These are phyloP conservation scores for Huntiella moniliformis DNA, from an alignment of 2,329 filamentous ascomycete genomes.

Conservation along the genomic window DNA sequence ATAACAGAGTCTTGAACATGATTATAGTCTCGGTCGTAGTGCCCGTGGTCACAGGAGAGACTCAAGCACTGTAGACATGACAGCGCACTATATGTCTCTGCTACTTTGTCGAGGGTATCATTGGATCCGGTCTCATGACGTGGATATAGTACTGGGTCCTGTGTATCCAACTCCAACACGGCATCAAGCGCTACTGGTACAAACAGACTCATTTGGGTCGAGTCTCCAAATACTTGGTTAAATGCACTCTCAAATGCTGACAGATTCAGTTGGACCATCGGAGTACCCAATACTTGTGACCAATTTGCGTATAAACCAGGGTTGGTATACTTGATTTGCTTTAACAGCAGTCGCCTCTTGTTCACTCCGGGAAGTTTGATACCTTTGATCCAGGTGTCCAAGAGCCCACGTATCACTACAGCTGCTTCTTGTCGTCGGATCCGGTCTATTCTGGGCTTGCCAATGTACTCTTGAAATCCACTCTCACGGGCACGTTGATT, in stretches of 20 bases:
- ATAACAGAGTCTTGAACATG: constrained; percentile 7
- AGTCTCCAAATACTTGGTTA: constrained; percentile 29
- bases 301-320: constrained; percentile 1
- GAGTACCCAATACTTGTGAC: constrained; percentile 1
- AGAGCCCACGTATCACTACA: constrained; percentile 1
- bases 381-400: constrained; percentile 35
- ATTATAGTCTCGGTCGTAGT: constrained; percentile 24
- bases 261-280: background rate
- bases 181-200: constrained; percentile 29
- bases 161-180: constrained; percentile 23
- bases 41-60: constrained; percentile 42
- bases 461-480: constrained; percentile 9
- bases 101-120: constrained; percentile 16
- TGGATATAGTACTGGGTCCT: constrained; percentile 2
- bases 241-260: constrained; percentile 34
- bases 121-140: background rate
- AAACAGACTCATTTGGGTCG: background rate
- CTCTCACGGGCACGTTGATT: constrained; percentile 6
- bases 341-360: constrained; percentile 2
- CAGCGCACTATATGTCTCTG: constrained; percentile 36
- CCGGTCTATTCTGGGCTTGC: constrained; percentile 6
- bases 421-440: constrained; percentile 8
- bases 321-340: constrained; percentile 3
- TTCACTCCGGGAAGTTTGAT: constrained; percentile 20
- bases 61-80: constrained; percentile 41